These are phyloP conservation scores for Trichoderma breve DNA, from an alignment of 2,329 filamentous ascomycete genomes.

Conservation along the genomic window DNA sequence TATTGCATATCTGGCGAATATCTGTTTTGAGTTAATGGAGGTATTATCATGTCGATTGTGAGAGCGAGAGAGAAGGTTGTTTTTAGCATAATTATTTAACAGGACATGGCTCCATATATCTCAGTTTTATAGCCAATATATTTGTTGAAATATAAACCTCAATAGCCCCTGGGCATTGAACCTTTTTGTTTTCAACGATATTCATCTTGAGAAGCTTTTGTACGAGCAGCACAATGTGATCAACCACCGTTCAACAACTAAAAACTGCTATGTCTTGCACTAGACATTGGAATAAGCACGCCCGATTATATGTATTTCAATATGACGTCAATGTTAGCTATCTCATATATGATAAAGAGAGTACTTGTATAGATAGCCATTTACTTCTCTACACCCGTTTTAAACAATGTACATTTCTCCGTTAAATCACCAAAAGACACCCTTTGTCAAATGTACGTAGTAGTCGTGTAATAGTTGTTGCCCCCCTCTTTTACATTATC, in stretches of 20 bases:
- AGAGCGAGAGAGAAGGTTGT: not conserved
- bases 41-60: not conserved
- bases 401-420: not conserved
- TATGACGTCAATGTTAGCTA: not conserved
- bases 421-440: not conserved
- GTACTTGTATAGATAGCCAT: too few species aligned
- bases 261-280: not conserved
- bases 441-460: not conserved
- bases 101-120: not conserved
- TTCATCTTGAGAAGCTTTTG: not conserved
- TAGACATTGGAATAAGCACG: not conserved
- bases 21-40: not conserved
- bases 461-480: not conserved
- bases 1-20: not conserved
- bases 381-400: too few species aligned
- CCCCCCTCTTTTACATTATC: not conserved
- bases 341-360: not conserved
- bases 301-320: not conserved
- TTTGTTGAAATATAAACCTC: too few species aligned
- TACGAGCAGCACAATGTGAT: not conserved
- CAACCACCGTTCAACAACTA: not conserved
- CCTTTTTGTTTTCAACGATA: not conserved
- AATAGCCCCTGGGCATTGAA: too few species aligned
- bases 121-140: not conserved
- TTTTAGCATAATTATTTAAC: not conserved